Conservation (phyloP, 225 moss, liverwort and hornwort genomes). For the Marchantia paleacea region DNA sequence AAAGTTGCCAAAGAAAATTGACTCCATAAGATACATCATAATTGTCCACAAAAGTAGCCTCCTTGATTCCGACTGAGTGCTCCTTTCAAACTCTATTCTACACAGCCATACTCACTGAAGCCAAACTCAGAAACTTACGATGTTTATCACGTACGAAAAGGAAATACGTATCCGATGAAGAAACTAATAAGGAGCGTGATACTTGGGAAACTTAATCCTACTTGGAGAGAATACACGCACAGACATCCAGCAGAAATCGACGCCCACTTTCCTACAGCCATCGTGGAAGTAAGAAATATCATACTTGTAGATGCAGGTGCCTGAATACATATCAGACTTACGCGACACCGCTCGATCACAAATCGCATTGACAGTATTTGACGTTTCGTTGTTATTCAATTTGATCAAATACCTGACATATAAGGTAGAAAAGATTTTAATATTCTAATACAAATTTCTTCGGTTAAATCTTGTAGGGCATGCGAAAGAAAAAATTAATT, state of each 20-base stretch:
- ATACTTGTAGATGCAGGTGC: slow-evolving; percentile 74
- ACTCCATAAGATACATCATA: too few relatives aligned
- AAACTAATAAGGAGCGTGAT: too few relatives aligned
- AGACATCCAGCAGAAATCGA: neutral
- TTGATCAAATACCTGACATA: slow-evolving; percentile 59
- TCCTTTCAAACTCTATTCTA: too few relatives aligned
- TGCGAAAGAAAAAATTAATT: neutral
- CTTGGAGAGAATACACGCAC: neutral
- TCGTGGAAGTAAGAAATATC: slow-evolving; percentile 26
- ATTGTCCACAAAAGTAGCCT: too few relatives aligned
- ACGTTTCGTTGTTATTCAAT: slow-evolving; percentile 32
- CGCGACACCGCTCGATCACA: slow-evolving; percentile 62
- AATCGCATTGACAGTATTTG: slow-evolving; percentile 59
- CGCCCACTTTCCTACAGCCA: neutral
- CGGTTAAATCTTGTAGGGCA: neutral
- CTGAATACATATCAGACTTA: slow-evolving; percentile 49
- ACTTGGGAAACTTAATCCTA: too few relatives aligned
- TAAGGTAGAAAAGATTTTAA: neutral
- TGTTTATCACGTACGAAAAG: too few relatives aligned
- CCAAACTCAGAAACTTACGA: too few relatives aligned
- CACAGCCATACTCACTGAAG: too few relatives aligned
- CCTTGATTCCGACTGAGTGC: too few relatives aligned
- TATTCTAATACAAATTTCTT: neutral
- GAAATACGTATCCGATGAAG: too few relatives aligned
- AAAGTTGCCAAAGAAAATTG: too few relatives aligned